phyloP scores from a whole-genome alignment of 495 filamentous ascomycete species.

The Diplogelasinospora grovesii region DNA sequence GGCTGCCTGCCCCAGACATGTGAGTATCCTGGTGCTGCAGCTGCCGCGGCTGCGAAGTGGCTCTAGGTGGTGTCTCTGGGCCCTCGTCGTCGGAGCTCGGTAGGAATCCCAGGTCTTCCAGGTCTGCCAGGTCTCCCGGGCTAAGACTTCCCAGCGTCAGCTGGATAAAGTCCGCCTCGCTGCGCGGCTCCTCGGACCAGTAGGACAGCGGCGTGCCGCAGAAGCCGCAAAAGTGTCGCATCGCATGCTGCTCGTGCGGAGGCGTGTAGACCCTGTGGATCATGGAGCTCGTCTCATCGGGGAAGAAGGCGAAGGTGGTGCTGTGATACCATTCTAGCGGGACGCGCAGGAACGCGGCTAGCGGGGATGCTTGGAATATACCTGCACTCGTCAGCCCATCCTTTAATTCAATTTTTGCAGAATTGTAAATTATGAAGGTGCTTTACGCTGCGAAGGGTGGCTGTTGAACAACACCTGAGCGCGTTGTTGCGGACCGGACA shows the following conservation, averaged over 20 bases:
- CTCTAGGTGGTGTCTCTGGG: not conserved
- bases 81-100: conserved; percentile 33
- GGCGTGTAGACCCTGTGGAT: conserved; percentile 70
- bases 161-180: conserved; percentile 67
- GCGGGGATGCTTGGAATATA: conserved; percentile 50
- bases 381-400: too few species aligned
- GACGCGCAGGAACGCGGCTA: conserved; percentile 72
- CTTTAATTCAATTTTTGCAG: too few species aligned
- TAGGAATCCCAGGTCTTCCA: conserved; percentile 64
- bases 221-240: conserved; percentile 82
- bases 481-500: conserved; percentile 29
- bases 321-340: conserved; percentile 71
- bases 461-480: conserved; percentile 68
- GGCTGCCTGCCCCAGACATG: conserved; percentile 5
- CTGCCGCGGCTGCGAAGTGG: too few species aligned
- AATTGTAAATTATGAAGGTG: conserved; percentile 4
- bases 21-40: conserved; percentile 5
- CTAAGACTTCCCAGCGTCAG: conserved; percentile 66
- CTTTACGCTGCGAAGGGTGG: conserved; percentile 57
- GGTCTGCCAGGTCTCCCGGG: conserved; percentile 54
- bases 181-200: conserved; percentile 65
- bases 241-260: conserved; percentile 47
- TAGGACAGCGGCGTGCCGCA: conserved; percentile 76
- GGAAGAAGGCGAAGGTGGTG: conserved; percentile 62
- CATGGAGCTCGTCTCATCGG: conserved; percentile 64